Base-by-base conservation (phyloP, 306 rosid genomes). In the Fragaria ananassa region DNA sequence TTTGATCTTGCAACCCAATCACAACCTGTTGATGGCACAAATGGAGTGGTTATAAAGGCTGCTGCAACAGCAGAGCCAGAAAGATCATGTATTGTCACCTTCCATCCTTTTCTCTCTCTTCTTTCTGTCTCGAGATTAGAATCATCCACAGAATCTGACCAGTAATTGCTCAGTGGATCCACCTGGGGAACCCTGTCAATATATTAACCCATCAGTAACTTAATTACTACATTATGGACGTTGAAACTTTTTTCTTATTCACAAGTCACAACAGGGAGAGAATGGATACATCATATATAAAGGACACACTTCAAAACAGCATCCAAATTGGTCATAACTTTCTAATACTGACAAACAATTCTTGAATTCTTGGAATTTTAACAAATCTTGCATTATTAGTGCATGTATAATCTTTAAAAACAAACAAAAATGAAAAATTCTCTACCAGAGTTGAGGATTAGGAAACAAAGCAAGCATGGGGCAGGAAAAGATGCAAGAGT, bases 31-130 rank as follows among this genome's bases (percentile, higher is more conserved):
- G 97, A 91, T 44, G 98, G 98, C 87, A 93, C 98, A 86, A 93
- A 93, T 54, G 98, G 98, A 85, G 98, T 93, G 71, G 97, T 93
- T 87, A 93, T 93, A 90, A 93, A 91, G 91, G 98, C 96, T 74
- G 97, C 97, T 71, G 98, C 98, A 77, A 91, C 97, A 80, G 97
- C 98, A 11, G 98, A 93, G 86, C 98, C 98, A 84, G 96, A 93
- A 65, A 93, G 97, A 82, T 93, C 98, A 79, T 93, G 98, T 77
- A 93, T 93, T 82, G 88, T 91, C 98, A 93, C 92, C 96, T 93
- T 93, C 98, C 98, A 93, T 68, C 97, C 98, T 79, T 89, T 93
- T 76, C 98, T 81, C 84, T 93, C 98, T 72, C 98, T 76, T 76
- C 96, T 86, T 83, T 81, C 91, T 0, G 70, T 61, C 74, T 89